Conservation (phyloP, 2,329 filamentous ascomycete species). For the Dothiorella sarmentorum region DNA sequence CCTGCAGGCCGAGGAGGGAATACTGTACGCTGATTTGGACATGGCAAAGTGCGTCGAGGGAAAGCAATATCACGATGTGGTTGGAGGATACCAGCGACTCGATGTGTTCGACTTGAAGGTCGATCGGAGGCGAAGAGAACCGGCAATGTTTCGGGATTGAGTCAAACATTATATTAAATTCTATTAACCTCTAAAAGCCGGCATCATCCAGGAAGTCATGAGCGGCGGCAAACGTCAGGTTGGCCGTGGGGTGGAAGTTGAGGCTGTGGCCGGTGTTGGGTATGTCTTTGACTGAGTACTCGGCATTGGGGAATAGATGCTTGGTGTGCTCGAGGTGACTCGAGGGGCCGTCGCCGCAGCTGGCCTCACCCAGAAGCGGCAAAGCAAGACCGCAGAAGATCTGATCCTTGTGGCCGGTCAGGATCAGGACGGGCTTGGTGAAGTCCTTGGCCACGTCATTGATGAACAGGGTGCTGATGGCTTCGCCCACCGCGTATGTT, state of each 20-base stretch:
- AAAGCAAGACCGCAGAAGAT: slow-evolving; percentile 14
- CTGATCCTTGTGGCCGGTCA: slow-evolving; percentile 12
- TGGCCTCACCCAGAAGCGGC: background rate
- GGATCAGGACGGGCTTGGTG: background rate
- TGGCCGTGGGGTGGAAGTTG: background rate
- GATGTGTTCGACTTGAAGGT: slow-evolving; percentile 54
- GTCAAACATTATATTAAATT: too few relatives aligned
- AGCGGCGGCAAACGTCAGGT: background rate
- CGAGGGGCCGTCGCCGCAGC: too few relatives aligned
- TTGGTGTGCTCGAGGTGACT: background rate
- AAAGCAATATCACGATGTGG: slow-evolving; percentile 57
- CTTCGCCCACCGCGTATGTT: slow-evolving; percentile 7
- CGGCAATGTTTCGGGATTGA: slow-evolving; percentile 27
- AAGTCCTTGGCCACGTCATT: slow-evolving; percentile 1
- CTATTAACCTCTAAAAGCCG: background rate
- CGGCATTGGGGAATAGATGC: background rate
- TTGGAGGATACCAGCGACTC: slow-evolving; percentile 54
- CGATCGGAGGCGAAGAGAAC: slow-evolving; percentile 39
- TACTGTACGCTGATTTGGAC: slow-evolving; percentile 53
- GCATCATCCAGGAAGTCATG: background rate
- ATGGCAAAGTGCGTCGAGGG: slow-evolving; percentile 51
- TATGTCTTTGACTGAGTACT: background rate
- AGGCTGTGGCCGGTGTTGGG: background rate
- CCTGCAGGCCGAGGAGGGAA: slow-evolving; percentile 47
- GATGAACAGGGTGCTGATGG: slow-evolving; percentile 2